Percentiles rank a stretch among this genome's conserved stretches.
These are phyloP conservation scores for Fomitopsis palustris DNA, from an alignment of 1,284 basidiomycete species.

Conservation along the genomic window DNA sequence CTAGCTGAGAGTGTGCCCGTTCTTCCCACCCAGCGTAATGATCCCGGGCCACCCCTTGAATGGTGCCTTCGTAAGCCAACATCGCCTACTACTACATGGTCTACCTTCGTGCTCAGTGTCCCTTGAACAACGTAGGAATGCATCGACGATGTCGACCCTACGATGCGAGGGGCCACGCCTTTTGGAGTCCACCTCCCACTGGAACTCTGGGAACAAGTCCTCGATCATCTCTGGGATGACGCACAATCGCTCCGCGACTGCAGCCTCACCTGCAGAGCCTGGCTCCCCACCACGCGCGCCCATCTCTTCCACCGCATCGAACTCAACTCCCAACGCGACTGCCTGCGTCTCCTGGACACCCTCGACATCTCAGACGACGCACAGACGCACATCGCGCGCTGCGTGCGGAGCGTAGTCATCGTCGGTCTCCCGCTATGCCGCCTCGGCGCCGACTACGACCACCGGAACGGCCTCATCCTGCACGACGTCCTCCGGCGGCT, in stretches of 20 bases:
- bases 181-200: not conserved
- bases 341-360: not conserved
- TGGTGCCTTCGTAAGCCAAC: not conserved
- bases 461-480: not conserved
- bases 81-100: not conserved
- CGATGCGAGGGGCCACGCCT: not conserved
- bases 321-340: not conserved
- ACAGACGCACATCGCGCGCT: not conserved
- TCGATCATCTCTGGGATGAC: not conserved
- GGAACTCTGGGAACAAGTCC: not conserved
- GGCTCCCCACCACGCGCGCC: not conserved
- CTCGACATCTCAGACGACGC: not conserved
- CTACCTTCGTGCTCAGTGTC: not conserved
- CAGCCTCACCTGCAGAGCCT: not conserved
- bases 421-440: not conserved
- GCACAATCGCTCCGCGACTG: not conserved
- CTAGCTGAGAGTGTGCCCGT: too few relatives aligned
- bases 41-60: not conserved
- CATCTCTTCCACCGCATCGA: not conserved
- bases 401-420: not conserved
- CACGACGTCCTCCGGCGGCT: not conserved
- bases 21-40: too few relatives aligned
- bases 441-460: not conserved
- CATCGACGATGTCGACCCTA: not conserved
- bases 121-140: not conserved